Base-by-base conservation (phyloP, 1,284 basidiomycete genomes). In the Thecaphora frezii region DNA sequence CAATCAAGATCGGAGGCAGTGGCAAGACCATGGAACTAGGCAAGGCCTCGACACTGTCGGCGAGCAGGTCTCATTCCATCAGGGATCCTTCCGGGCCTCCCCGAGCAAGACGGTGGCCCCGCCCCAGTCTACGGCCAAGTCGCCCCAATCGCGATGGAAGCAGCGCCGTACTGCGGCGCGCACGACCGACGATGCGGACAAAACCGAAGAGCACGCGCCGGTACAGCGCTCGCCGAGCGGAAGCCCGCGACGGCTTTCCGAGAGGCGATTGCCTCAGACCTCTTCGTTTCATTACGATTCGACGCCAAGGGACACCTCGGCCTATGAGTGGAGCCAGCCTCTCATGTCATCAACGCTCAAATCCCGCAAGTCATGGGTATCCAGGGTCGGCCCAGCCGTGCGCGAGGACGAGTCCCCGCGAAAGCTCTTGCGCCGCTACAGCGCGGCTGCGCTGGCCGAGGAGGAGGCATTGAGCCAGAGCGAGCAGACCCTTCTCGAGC, bases 401-500 rank as follows among this genome's bases (percentile, higher is more conserved):
- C 33, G n/a, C 40, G 23, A 44, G 8, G 55, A 36, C 28, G 67
- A 73, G 16, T 71, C 69, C 2, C 71, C 71, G 12, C 51, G 65
- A 41, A 73, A 71, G 48, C 47, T 71, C 33, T 45, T 73, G 7
- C 54, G 71, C 22, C 55, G 57, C 33, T 71, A 66, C 54, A 69
- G 62, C 39, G 71, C 71, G 22, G 61, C 65, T 5, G 61, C 57
- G 1, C 67, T 61, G 40, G 71, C 58, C 16, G 66, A 71, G 22
- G 58, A 66, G 24, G 71, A 73, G 44, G 56, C 59, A 8, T 21
- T 36, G 19, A 48, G 46, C 26, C 57, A 66, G 23, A 51, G 42
- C 16, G 62, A 58, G 33, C 21, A 46, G 2, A 26, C 38, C 9
- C 39, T 36, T 9, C 18, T 36, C 33, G 7, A 4, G 16, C 33